phyloP scores from a whole-genome alignment of 169 alveolate species.

The Eimeria zaria region DNA sequence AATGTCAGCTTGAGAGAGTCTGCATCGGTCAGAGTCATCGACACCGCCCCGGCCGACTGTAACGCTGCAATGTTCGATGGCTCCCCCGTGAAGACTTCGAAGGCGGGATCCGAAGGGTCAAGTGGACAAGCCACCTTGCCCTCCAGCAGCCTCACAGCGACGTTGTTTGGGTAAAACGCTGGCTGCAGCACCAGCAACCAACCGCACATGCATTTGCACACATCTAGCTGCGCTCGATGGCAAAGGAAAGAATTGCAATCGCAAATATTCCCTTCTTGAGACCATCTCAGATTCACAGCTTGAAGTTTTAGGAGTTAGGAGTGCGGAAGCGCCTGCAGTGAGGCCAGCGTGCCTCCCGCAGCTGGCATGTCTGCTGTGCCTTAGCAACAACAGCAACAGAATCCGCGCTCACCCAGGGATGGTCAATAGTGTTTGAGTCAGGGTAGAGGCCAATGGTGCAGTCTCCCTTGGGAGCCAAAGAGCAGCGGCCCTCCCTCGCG shows the following conservation, averaged over 20 bases:
- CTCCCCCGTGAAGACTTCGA: conserved; percentile 11
- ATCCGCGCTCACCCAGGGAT: conserved; percentile 3
- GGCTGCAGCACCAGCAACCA: conserved; percentile 18
- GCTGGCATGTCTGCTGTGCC: not conserved
- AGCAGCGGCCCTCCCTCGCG: conserved; percentile 56
- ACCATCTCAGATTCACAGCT: too few relatives aligned
- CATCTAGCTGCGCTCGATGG: not conserved
- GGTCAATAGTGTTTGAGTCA: not conserved
- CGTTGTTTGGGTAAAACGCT: conserved; percentile 23
- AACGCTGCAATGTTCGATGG: not conserved
- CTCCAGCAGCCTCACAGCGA: conserved; percentile 61
- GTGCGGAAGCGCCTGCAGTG: not conserved
- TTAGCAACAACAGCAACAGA: conserved; percentile 8
- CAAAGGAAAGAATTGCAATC: not conserved
- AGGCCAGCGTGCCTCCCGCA: not conserved
- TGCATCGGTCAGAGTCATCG: conserved; percentile 34
- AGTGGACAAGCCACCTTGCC: conserved; percentile 17
- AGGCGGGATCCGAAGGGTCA: conserved; percentile 18
- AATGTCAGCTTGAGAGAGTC: not conserved
- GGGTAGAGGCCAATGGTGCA: conserved; percentile 51
- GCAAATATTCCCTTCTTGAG: not conserved
- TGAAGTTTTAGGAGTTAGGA: too few relatives aligned
- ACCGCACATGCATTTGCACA: not conserved
- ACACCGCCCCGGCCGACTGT: not conserved
- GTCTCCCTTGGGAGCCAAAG: conserved; percentile 51